phyloP scores from a whole-genome alignment of 2,329 filamentous ascomycete species.

The Alternaria atra region DNA sequence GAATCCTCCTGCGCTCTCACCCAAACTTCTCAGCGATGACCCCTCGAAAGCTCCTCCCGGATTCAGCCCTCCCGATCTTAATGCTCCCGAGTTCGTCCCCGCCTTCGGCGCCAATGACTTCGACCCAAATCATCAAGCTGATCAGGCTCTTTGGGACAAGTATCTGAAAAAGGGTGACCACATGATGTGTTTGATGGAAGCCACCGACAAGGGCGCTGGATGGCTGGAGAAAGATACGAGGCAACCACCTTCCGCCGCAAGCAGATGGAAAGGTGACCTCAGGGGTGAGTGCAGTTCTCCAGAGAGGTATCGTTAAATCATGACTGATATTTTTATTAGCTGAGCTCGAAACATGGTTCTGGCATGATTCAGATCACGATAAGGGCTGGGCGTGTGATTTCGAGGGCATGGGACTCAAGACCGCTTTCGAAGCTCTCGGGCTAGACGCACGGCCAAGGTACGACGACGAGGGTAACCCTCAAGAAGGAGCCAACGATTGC shows the following conservation, averaged over 20 bases:
- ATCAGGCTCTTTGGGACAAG: constrained; percentile 19
- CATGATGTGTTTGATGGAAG: constrained; percentile 27
- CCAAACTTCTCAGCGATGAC: background rate
- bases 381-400: constrained; percentile 15
- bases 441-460: constrained; percentile 15
- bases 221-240: constrained; percentile 14
- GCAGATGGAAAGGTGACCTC: constrained; percentile 28
- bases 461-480: constrained; percentile 4
- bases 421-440: constrained; percentile 14
- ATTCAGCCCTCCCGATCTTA: background rate
- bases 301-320: no score
- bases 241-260: constrained; percentile 27
- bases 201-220: constrained; percentile 27
- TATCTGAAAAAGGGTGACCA: constrained; percentile 21
- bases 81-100: background rate
- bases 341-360: constrained; percentile 22
- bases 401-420: constrained; percentile 7
- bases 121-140: constrained; percentile 10
- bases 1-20: background rate
- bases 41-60: background rate
- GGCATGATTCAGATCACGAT: constrained; percentile 12
- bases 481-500: constrained; percentile 18
- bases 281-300: background rate
- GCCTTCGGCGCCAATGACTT: constrained; percentile 8
- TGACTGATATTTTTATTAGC: constrained; percentile 1